Conservation (phyloP, 352 stramenopile genomes). For the Phytophthora hybrid region DNA sequence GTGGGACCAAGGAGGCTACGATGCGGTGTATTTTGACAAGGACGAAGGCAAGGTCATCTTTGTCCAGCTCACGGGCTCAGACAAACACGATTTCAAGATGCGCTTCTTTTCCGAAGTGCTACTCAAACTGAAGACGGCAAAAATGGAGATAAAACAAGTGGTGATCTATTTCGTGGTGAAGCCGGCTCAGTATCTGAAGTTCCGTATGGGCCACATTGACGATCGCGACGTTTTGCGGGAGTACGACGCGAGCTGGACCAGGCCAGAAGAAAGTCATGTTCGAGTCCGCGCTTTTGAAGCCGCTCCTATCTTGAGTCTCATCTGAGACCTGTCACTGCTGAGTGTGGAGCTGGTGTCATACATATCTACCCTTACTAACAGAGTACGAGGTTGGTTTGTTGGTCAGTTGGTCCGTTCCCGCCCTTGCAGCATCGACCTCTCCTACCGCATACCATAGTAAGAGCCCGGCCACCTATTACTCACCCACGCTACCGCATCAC, state of each 20-base stretch:
- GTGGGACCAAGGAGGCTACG: constrained; percentile 43
- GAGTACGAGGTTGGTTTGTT: too few species aligned
- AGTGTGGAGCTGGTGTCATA: too few species aligned
- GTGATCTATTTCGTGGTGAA: constrained; percentile 25
- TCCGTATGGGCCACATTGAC: neutral
- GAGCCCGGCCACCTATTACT: too few species aligned
- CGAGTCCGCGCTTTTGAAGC: constrained; percentile 8
- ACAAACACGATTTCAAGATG: constrained; percentile 38
- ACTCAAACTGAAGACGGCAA: constrained; percentile 12
- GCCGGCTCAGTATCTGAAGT: neutral
- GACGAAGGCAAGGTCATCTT: constrained; percentile 35
- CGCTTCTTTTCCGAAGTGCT: constrained; percentile 38
- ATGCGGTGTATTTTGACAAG: constrained; percentile 41
- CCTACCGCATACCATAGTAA: too few species aligned
- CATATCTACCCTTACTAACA: too few species aligned
- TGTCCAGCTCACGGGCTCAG: constrained; percentile 32
- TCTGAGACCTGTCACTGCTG: too few species aligned
- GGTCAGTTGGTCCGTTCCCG: too few species aligned
- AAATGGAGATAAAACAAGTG: constrained; percentile 7
- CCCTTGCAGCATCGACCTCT: too few species aligned
- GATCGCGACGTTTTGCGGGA: neutral
- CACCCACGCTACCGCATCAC: too few species aligned
- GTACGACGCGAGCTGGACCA: neutral
- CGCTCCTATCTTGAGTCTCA: too few species aligned
- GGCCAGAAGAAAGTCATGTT: constrained; percentile 2